A percentile compares a stretch with the other conserved stretches of the same genome.
Conservation (phyloP, 1,284 basidiomycete species). For the Ustilago sp. region DNA sequence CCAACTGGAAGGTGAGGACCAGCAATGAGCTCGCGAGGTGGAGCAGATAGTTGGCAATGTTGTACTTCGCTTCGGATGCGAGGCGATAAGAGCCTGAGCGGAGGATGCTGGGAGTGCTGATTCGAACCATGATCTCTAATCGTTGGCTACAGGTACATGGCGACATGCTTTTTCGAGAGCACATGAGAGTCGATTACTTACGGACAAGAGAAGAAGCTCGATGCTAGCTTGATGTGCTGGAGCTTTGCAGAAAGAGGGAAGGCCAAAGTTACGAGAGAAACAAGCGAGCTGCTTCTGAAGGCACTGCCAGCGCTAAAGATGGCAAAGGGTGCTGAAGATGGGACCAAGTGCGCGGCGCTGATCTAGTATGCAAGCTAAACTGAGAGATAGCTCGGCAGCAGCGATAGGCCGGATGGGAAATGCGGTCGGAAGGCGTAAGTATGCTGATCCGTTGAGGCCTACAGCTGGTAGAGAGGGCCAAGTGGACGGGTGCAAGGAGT, state of each 20-base stretch:
- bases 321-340: slow-evolving; percentile 2
- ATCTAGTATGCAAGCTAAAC: slow-evolving; percentile 12
- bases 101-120: neutral
- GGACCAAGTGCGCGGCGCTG: neutral
- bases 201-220: slow-evolving; percentile 19
- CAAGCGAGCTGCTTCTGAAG: slow-evolving; percentile 3
- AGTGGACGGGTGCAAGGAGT: neutral
- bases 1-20: too few relatives aligned
- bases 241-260: neutral
- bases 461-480: neutral
- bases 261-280: slow-evolving; percentile 5
- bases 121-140: neutral
- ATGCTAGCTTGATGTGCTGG: neutral
- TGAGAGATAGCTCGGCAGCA: neutral
- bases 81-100: neutral
- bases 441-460: neutral
- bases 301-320: neutral
- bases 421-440: neutral
- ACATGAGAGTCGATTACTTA: slow-evolving; percentile 19
- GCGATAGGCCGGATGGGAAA: slow-evolving; percentile 4
- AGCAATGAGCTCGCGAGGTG: too few relatives aligned
- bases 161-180: neutral
- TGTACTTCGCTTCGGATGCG: neutral
- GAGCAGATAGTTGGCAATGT: too few relatives aligned
- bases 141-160: neutral